Base-by-base conservation (phyloP, 192 early-diverging fungal species). In the Glomus cerebriforme region DNA sequence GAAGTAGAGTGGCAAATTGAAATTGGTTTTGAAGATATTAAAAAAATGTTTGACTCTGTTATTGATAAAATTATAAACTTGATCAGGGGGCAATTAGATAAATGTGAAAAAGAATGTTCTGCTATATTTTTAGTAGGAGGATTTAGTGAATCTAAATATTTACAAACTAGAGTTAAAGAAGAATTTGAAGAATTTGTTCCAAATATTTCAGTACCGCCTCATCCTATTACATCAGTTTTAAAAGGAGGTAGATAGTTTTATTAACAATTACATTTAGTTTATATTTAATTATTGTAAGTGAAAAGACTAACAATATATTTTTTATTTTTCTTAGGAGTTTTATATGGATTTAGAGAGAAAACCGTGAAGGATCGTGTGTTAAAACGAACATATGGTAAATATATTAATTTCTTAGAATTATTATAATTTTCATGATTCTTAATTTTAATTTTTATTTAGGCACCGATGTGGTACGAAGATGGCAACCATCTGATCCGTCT, bases 121-220 rank as follows among this genome's bases (percentile, higher is more conserved):
- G 77, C 80, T n/a, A 85, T 88, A 29, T 86, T 88, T 49, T 80
- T 88, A 70, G 87, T 87, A 0, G 87, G 87, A 76, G 87, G 47
- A 54, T 54, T 54, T 19, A 54, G 47, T 5, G 47, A 54, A 54
- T 54, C 47, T 54, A 54, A 54, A 78, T 90, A 90, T 67, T 80
- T 90, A 26, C 85, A 84, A 75, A 81, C 80, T 43, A 83, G 87
- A 54, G 83, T 88, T 29, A 85, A 87, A 74, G 73, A 84, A 31
- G 84, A 81, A 17, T 90, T 88, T 75, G 81, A 79, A 22, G 75
- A 67, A 31, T 79, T 81, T 31, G 85, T 89, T 9, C 82, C 81
- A 9, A 82, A 82, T 67, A 90, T 90, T 73, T 80, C 81, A 0
- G 81, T 80, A 24, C 83, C 83, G 9, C 76, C 78, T 27, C 69